phyloP scores from a whole-genome alignment of 1,284 basidiomycete species.

The Mycosarcoma maydis region DNA sequence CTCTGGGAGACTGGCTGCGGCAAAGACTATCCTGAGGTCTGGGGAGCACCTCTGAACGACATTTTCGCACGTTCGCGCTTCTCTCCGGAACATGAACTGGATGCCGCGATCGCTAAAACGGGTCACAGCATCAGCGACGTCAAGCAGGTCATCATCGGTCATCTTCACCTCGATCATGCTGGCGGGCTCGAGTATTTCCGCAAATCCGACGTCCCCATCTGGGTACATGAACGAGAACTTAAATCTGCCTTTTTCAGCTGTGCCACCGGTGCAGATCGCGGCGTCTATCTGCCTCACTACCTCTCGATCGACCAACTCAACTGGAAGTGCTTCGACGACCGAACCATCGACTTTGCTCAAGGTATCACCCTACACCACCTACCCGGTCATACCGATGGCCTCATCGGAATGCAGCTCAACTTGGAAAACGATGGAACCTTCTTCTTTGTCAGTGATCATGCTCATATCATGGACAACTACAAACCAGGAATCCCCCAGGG shows the following conservation, averaged over 20 bases:
- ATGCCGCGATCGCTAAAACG: constrained; percentile 56
- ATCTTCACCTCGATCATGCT: constrained; percentile 61
- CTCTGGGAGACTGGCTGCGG: constrained; percentile 64
- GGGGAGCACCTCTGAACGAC: constrained; percentile 46
- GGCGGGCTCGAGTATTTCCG: constrained; percentile 56
- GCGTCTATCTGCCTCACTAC: constrained; percentile 56
- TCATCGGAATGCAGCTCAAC: constrained; percentile 61
- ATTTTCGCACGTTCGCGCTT: constrained; percentile 49
- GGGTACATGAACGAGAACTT: constrained; percentile 62
- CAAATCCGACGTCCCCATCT: constrained; percentile 55
- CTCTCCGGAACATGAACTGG: constrained; percentile 58
- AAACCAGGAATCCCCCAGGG: constrained; percentile 54
- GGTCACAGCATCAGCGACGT: constrained; percentile 60
- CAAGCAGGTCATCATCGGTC: constrained; percentile 51
- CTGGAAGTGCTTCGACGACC: constrained; percentile 63
- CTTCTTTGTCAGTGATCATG: constrained; percentile 52
- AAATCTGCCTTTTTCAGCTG: constrained; percentile 55
- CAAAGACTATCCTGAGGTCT: constrained; percentile 29
- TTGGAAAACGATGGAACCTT: constrained; percentile 54
- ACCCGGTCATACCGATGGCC: constrained; percentile 62
- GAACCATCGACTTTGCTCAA: constrained; percentile 53
- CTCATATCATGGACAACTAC: constrained; percentile 56
- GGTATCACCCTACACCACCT: constrained; percentile 62
- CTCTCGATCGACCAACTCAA: constrained; percentile 49
- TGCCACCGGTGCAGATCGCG: constrained; percentile 56